phyloP scores from a whole-genome alignment of 176 grass and related monocot species.

The Lolium rigidum region DNA sequence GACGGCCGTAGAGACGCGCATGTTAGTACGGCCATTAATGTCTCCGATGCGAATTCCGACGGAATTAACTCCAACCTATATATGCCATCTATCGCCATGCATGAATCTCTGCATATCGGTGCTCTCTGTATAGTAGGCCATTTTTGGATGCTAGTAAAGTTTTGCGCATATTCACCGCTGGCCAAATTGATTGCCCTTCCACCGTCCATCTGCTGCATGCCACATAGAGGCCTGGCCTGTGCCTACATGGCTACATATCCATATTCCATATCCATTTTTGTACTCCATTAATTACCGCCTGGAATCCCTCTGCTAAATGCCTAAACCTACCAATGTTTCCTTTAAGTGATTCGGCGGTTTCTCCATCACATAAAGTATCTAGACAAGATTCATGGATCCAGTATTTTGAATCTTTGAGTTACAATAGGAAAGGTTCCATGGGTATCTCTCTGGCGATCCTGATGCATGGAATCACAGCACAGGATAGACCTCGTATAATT shows the following conservation, averaged over 20 bases:
- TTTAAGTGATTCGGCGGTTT: background rate
- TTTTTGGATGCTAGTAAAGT: background rate
- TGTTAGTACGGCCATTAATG: slow-evolving; percentile 21
- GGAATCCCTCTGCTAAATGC: background rate
- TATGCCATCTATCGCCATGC: background rate
- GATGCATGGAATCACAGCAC: background rate
- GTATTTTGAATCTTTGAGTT: background rate
- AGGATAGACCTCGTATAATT: background rate
- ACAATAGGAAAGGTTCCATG: background rate
- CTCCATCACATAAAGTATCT: too few species aligned
- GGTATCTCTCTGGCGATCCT: background rate
- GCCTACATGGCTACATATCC: too few species aligned
- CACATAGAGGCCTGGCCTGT: background rate
- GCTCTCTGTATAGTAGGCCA: background rate
- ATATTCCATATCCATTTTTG: background rate
- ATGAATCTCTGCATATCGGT: background rate
- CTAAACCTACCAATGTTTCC: background rate
- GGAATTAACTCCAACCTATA: background rate
- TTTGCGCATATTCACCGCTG: background rate
- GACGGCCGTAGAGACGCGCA: slow-evolving; percentile 6
- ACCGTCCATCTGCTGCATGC: background rate
- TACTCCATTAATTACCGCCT: background rate
- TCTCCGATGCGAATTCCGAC: background rate
- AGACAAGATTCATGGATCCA: background rate
- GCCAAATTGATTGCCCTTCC: slow-evolving; percentile 14